These are phyloP conservation scores for Actinomortierella ambigua DNA, from an alignment of 371 early-diverging fungal genomes.

Conservation along the genomic window DNA sequence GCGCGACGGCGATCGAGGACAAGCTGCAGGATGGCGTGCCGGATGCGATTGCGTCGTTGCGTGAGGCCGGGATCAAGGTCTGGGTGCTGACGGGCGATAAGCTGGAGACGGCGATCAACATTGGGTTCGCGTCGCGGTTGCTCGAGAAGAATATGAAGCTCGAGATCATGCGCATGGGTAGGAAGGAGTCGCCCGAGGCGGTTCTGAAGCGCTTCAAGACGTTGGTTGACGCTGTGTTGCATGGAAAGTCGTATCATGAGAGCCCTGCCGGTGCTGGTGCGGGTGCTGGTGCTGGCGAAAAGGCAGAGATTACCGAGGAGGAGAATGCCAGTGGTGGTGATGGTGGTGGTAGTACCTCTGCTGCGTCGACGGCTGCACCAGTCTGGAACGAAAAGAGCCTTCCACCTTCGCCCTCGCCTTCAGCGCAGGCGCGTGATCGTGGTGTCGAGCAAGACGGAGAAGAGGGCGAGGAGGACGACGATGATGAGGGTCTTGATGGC, in stretches of 20 bases:
- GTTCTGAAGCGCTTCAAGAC: constrained; percentile 54
- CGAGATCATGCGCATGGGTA: constrained; percentile 68
- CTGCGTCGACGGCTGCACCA: no score
- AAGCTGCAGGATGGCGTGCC: constrained; percentile 89
- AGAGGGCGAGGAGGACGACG: constrained; percentile 18
- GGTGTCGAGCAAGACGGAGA: constrained; percentile 3
- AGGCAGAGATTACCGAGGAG: constrained; percentile 15
- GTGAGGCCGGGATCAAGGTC: constrained; percentile 85
- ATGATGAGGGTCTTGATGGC: constrained; percentile 1
- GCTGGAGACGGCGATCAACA: constrained; percentile 84
- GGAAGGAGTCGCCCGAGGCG: constrained; percentile 43
- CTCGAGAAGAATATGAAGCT: constrained; percentile 75
- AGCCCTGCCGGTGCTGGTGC: neutral
- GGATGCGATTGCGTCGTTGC: constrained; percentile 77
- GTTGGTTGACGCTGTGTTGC: constrained; percentile 46
- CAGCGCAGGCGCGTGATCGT: constrained; percentile 6
- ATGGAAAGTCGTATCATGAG: neutral
- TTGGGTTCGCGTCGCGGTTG: constrained; percentile 82
- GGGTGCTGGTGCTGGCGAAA: constrained; percentile 2
- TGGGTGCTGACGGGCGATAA: constrained; percentile 98
- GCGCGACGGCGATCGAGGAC: constrained; percentile 94
- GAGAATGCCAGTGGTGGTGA: neutral
- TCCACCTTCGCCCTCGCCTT: constrained; percentile 21
- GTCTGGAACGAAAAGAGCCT: constrained; percentile 34
- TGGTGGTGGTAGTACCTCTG: neutral